Base-by-base conservation (phyloP, 1,284 basidiomycete species). In the Takashimella tepidaria region DNA sequence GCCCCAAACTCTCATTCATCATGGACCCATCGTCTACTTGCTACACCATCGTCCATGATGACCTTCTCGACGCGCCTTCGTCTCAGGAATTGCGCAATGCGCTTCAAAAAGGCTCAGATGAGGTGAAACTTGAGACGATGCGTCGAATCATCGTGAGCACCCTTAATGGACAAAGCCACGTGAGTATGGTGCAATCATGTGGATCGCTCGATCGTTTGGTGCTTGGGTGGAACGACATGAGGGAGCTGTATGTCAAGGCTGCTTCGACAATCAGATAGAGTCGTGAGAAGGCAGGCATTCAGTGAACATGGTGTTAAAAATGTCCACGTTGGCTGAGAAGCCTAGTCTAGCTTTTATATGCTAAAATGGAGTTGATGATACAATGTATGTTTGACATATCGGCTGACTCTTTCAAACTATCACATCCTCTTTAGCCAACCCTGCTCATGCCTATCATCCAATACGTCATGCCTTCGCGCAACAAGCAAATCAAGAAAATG, bases 371-470 rank as follows among this genome's bases (percentile, higher is more conserved):
- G n/a, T n/a, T n/a, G n/a, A n/a, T n/a, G n/a, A n/a, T n/a, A n/a
- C n/a, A n/a, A n/a, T n/a, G n/a, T n/a, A n/a, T n/a, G n/a, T n/a
- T n/a, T n/a, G n/a, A n/a, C n/a, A n/a, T n/a, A n/a, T n/a, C n/a
- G n/a, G n/a, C n/a, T n/a, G n/a, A n/a, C n/a, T n/a, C n/a, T n/a
- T n/a, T n/a, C 47, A 43, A 25, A 37, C 31, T 37, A 16, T 5
- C 20, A 2, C 45, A 12, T 5, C 16, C 41, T 12, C 24, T 47
- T 1, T 11, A 96, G 87, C 90, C 92, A 20, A 79, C 84, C 47
- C 77, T 98, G 50, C 83, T 98, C 76, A 98, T 98, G 95, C 92
- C 93, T 19, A 88, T 98, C 76, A 98, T 99, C 66, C 96, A 99
- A 83, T 98, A 87, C 79, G 87, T 93, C 52, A 81, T 98, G 80